Evolutionary conservation across 1,284 basidiomycete species (phyloP).

Genomic region (Hymenochaete sp.): DNA sequence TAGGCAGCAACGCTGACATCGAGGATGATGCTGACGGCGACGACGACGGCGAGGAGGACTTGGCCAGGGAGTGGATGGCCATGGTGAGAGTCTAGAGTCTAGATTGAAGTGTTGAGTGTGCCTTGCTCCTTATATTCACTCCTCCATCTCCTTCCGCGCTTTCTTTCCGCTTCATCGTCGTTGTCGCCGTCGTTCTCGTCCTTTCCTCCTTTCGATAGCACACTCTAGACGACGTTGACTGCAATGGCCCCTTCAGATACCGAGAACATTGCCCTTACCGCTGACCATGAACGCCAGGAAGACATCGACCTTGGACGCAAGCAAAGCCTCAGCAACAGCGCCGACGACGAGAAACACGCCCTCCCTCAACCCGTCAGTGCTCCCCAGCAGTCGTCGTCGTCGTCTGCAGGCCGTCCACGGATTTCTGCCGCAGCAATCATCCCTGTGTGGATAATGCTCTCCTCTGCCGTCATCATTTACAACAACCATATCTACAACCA

Average conservation of each 20-base stretch:
- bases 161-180: not conserved
- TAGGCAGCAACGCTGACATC: slow-evolving; percentile 29
- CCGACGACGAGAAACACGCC: slow-evolving; percentile 23
- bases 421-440: slow-evolving; percentile 61
- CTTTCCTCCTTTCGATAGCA: too few relatives aligned
- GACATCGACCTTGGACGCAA: slow-evolving; percentile 1
- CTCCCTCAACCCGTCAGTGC: slow-evolving; percentile 45
- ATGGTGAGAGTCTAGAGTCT: not conserved
- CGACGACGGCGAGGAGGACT: too few relatives aligned
- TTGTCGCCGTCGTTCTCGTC: not conserved
- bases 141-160: not conserved
- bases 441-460: slow-evolving; percentile 85
- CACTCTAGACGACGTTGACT: not conserved
- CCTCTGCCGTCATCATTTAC: slow-evolving; percentile 90
- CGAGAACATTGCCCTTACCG: not conserved
- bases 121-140: not conserved
- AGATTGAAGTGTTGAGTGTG: not conserved
- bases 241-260: not conserved
- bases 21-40: not conserved
- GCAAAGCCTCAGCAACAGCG: slow-evolving; percentile 15
- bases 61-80: too few relatives aligned
- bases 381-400: slow-evolving; percentile 24
- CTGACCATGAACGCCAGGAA: not conserved
- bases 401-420: slow-evolving; percentile 34
- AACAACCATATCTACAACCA: slow-evolving; percentile 90